phyloP scores from a whole-genome alignment of 2,329 filamentous ascomycete species.

The Trichoderma harzianum region DNA sequence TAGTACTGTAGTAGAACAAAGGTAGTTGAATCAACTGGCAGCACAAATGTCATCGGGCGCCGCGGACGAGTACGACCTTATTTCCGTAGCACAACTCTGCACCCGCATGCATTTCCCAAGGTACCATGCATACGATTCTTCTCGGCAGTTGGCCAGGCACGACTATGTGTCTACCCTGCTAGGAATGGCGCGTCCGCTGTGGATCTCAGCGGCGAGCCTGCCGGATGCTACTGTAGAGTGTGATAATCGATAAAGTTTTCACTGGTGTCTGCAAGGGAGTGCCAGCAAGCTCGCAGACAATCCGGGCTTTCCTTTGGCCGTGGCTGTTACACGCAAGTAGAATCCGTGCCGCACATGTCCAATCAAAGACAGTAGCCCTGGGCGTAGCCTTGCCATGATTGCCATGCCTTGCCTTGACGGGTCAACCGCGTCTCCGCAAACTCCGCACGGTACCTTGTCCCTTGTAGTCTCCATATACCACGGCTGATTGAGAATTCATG shows the following conservation, averaged over 20 bases:
- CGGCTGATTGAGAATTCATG: slow-evolving; percentile 1
- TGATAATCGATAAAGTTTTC: slow-evolving; percentile 26
- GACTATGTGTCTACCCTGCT: slow-evolving; percentile 7
- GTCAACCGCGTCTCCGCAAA: background rate
- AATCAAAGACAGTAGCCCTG: background rate
- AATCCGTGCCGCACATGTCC: background rate
- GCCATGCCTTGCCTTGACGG: background rate
- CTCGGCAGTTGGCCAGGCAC: slow-evolving; percentile 10
- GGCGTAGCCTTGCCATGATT: background rate
- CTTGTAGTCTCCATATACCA: background rate
- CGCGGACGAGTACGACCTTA: background rate
- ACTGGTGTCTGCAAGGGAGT: slow-evolving; percentile 21
- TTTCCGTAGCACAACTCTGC: slow-evolving; percentile 2
- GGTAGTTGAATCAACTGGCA: background rate
- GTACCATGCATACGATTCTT: background rate
- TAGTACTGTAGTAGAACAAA: background rate
- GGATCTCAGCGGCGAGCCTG: slow-evolving; percentile 26
- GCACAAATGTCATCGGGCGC: background rate
- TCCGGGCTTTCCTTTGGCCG: background rate
- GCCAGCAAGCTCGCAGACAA: background rate
- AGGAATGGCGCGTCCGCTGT: slow-evolving; percentile 14
- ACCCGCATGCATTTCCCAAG: background rate
- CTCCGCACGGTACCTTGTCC: background rate
- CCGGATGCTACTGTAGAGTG: slow-evolving; percentile 28
- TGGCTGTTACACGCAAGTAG: background rate